These are phyloP conservation scores for Nemania sp. DNA, from an alignment of 2,329 filamentous ascomycete species.

Conservation along the genomic window DNA sequence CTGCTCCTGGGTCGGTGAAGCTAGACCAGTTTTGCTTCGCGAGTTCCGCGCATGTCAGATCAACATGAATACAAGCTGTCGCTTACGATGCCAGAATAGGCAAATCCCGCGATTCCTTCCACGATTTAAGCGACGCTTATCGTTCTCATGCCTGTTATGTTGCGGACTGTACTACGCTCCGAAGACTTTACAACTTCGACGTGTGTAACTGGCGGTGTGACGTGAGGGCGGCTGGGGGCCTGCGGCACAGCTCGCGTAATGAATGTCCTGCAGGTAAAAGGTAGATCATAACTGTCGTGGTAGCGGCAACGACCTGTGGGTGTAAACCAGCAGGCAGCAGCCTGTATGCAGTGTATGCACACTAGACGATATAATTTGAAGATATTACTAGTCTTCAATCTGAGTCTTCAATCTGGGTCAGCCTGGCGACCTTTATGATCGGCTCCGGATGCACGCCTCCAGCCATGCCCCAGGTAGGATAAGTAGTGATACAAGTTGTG, in stretches of 20 bases:
- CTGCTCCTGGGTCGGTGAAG: neutral
- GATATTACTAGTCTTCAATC: too few species aligned
- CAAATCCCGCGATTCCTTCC: neutral
- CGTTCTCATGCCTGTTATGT: neutral
- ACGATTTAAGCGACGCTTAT: neutral
- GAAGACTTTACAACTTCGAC: neutral
- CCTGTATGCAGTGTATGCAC: neutral
- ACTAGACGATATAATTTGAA: neutral
- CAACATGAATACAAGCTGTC: neutral
- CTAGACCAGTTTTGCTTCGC: neutral
- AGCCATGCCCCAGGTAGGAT: conserved; percentile 1
- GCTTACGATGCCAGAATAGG: neutral
- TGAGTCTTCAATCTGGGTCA: conserved; percentile 7
- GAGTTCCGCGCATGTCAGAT: neutral
- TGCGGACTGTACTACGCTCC: conserved; percentile 1
- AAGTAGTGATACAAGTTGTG: conserved; percentile 24
- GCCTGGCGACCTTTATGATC: conserved; percentile 13
- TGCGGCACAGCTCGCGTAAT: neutral
- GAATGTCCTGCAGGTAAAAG: conserved; percentile 15
- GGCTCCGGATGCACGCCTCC: conserved; percentile 11
- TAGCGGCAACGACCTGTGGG: neutral
- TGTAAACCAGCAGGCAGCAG: conserved; percentile 1
- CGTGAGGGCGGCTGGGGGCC: conserved; percentile 2
- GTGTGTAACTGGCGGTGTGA: conserved; percentile 10
- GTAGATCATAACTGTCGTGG: conserved; percentile 13